Conservation (phyloP, 129 eudicot genomes). For the Centrapalus pauciflorus region DNA sequence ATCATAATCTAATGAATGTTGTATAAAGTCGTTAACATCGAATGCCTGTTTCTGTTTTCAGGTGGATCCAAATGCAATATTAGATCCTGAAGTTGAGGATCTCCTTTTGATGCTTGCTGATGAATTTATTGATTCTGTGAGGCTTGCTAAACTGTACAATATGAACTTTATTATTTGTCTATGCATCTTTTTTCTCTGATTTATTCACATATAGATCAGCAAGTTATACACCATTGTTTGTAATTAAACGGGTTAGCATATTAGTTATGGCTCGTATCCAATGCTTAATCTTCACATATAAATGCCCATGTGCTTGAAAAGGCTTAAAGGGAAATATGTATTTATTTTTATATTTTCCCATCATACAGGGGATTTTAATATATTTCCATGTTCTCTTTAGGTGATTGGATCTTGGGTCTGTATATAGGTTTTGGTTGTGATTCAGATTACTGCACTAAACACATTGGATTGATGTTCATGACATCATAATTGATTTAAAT, state of each 20-base stretch:
- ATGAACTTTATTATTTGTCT: background rate
- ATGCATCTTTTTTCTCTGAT: background rate
- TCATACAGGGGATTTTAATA: background rate
- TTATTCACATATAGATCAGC: background rate
- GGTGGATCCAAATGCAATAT: slow-evolving; percentile 63
- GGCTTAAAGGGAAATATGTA: background rate
- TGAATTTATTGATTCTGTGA: slow-evolving; percentile 84
- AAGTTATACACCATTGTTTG: background rate
- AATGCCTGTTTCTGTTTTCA: slow-evolving; percentile 19
- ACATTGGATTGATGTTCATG: background rate
- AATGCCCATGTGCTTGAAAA: slow-evolving; percentile 7
- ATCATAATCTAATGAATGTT: background rate
- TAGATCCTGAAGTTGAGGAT: slow-evolving; percentile 92
- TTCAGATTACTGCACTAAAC: too few species aligned
- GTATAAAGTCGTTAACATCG: background rate
- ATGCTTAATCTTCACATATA: slow-evolving; percentile 8
- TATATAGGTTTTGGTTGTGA: too few species aligned
- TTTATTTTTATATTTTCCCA: background rate
- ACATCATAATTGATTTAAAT: background rate
- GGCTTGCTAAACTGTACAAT: slow-evolving; percentile 15
- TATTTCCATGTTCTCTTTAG: background rate
- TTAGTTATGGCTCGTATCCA: background rate
- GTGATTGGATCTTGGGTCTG: background rate
- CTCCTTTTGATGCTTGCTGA: slow-evolving; percentile 77
- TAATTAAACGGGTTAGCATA: background rate